Percentiles rank a stretch among this genome's conserved stretches.
Conservation (phyloP, 192 early-diverging fungal species). For the Gryganskiella cystojenkinii region DNA sequence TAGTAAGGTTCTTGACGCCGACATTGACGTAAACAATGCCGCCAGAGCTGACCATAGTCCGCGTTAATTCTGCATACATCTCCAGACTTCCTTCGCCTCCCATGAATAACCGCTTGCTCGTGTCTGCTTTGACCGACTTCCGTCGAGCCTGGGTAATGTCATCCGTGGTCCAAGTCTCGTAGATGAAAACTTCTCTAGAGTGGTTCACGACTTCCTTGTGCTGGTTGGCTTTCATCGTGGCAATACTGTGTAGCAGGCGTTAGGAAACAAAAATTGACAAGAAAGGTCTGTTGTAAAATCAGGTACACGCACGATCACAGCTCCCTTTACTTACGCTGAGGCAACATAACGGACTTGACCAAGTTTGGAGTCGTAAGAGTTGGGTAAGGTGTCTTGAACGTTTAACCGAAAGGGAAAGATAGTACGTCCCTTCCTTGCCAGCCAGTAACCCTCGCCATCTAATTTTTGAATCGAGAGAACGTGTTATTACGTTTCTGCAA, state of each 20-base stretch:
- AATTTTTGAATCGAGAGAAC: background rate
- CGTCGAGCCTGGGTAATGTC: conserved; percentile 31
- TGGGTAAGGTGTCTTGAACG: conserved; percentile 42
- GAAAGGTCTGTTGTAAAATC: background rate
- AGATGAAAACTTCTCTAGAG: conserved; percentile 45
- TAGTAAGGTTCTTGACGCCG: conserved; percentile 47
- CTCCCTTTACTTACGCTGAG: conserved; percentile 29
- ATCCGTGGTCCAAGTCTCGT: conserved; percentile 51
- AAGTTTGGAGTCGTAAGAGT: conserved; percentile 45
- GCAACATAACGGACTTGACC: conserved; percentile 44
- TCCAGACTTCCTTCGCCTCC: conserved; percentile 48
- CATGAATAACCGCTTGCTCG: conserved; percentile 49
- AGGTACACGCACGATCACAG: background rate
- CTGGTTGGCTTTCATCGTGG: conserved; percentile 25
- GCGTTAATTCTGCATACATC: conserved; percentile 46
- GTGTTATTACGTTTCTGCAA: too few species aligned
- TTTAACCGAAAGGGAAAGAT: conserved; percentile 49
- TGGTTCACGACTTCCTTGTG: conserved; percentile 44
- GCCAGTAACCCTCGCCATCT: conserved; percentile 44
- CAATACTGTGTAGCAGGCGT: conserved; percentile 12
- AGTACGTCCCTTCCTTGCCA: conserved; percentile 44
- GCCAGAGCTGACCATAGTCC: conserved; percentile 51
- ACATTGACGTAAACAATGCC: conserved; percentile 47
- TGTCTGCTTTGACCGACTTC: conserved; percentile 48
- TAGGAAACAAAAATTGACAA: background rate